A percentile compares a stretch with the other conserved stretches of the same genome.
Evolutionary conservation across 1,139 yeast genomes (phyloP).

Genomic region (Lodderomyces pseudojiufengensis): DNA sequence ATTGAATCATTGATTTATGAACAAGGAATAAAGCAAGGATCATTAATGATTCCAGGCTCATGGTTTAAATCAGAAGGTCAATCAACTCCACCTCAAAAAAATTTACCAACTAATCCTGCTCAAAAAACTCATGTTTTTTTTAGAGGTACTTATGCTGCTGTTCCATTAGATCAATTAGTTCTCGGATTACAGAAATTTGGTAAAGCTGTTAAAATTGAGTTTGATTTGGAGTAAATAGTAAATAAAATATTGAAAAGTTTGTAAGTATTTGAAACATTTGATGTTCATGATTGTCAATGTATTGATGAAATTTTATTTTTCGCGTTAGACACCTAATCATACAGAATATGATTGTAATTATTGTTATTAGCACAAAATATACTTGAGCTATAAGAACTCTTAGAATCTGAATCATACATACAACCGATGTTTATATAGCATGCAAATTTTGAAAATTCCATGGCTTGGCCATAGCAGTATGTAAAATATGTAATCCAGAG

Average conservation of each 20-base stretch:
- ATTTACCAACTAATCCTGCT: constrained; percentile 27
- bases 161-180: constrained; percentile 57
- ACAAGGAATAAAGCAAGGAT: constrained; percentile 59
- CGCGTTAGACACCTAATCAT: no score
- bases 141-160: constrained; percentile 91
- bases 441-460: constrained; percentile 79
- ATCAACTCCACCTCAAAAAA: constrained; percentile 50
- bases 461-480: constrained; percentile 75
- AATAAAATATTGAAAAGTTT: background rate
- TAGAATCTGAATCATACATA: background rate
- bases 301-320: no score
- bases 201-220: constrained; percentile 49
- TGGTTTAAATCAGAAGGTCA: constrained; percentile 66
- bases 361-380: no score
- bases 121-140: constrained; percentile 55
- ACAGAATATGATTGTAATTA: no score
- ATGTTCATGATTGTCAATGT: no score
- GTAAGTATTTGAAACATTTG: no score
- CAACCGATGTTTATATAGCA: constrained; percentile 17
- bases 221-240: constrained; percentile 18
- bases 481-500: constrained; percentile 18
- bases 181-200: constrained; percentile 66
- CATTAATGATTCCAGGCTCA: constrained; percentile 83
- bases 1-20: constrained; percentile 68
- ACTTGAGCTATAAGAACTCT: no score